Evolutionary conservation across 2,329 filamentous ascomycete genomes (phyloP), one percentile per base, ranked within the genome.

Genomic region (Alternaria postmessia): DNA sequence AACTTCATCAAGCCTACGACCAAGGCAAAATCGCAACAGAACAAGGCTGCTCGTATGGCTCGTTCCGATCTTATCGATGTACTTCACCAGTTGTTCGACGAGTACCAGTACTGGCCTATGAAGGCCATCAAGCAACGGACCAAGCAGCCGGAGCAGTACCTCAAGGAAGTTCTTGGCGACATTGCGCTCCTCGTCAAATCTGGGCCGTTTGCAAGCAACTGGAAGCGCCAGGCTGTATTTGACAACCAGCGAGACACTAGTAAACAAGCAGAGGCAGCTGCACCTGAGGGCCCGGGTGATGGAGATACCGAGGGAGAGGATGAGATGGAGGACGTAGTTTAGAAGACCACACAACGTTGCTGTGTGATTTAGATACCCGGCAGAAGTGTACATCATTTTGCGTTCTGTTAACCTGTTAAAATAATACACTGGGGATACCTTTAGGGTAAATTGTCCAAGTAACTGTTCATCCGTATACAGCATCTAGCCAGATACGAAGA

Each of bases 21-120:
- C 14, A 66, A 68, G 34, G 32, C 55, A 2, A 76, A 72, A 62
- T 57, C 69, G 24, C 73, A 77, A 51, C 65, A 68, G 54, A 89
- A 92, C 80, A 97, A 98, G 83, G 90, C 92, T 28, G 91, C 92
- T 34, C 94, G 95, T 80, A 94, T 98, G 80, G 89, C 93, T 44
- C 89, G 94, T 78, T 90, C 93, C 83, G 91, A 95, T 72, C 88
- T 99, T 64, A 82, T 96, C 80, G 94, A 97, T 80, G 86, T 88
- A 65, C 89, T 99, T 62, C 93, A 94, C 82, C 82, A 86, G 49
- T 91, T 89, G 75, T 99, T 97, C 87, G 87, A 89, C 57, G 84
- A 91, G 72, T 96, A 91, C 84, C 89, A 90, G 70, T 98, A 95
- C 80, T 99, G 94, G 94, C 89, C 91, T n/a, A 91, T 98, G 84